Evolutionary conservation across 371 early-diverging fungal genomes (phyloP).

Genomic region (Basidiobolus meristosporus): DNA sequence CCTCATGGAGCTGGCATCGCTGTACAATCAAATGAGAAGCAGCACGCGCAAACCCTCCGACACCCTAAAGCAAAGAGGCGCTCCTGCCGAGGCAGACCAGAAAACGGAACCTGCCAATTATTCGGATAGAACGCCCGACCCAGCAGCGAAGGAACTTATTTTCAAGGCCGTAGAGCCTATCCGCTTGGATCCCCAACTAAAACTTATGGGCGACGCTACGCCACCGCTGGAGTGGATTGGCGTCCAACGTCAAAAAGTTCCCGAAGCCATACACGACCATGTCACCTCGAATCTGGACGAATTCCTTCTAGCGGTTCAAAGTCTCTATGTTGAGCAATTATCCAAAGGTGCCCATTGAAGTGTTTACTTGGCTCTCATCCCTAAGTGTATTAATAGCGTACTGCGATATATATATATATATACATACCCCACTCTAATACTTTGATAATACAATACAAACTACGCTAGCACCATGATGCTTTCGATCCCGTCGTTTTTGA

Average conservation of each 20-base stretch:
- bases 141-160: constrained; percentile 3
- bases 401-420: no score
- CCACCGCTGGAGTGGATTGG: constrained; percentile 42
- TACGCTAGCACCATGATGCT: no score
- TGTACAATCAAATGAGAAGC: constrained; percentile 13
- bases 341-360: no score
- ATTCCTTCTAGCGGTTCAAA: no score
- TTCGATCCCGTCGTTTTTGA: no score
- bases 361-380: no score
- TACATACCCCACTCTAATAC: no score
- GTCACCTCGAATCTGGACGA: constrained; percentile 20
- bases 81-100: neutral
- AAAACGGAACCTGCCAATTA: neutral
- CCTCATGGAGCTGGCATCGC: constrained; percentile 25
- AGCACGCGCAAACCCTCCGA: neutral
- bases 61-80: neutral
- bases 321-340: no score
- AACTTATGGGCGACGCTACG: constrained; percentile 35
- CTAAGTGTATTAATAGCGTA: no score
- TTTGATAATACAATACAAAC: no score
- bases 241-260: constrained; percentile 23
- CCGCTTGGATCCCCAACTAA: constrained; percentile 24
- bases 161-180: constrained; percentile 16
- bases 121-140: neutral
- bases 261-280: constrained; percentile 23